Evolutionary conservation across 1,284 basidiomycete species (phyloP), one percentile per base, ranked within the genome.

Genomic region (Sanghuangporus baumii): DNA sequence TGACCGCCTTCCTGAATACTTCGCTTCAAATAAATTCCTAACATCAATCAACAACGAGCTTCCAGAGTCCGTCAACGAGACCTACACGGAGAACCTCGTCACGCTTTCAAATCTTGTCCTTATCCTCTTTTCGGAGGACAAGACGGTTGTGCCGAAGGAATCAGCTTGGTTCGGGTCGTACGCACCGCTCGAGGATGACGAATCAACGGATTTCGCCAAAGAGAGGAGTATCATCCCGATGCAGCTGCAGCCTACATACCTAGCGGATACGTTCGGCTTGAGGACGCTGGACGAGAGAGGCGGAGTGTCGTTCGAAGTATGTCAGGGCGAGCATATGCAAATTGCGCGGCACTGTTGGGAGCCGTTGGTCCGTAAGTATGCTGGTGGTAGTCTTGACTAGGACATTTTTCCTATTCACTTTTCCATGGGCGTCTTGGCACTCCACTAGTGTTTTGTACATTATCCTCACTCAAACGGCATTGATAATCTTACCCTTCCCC

Each of bases 181-280:
- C 68, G 78, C 74, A 8, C 69, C 76, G 0, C 70, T 77, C 5
- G 73, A 77, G 36, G 74, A 79, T 47, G 75, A 74, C 16, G 47
- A 18, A 12, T 50, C 61, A 38, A 38, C 60, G 55, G 59, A 8
- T 40, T 37, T n/a, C n/a, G 12, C 46, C 62, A 20, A 57, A 57
- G 62, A 74, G 68, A 74, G 74, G 69, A 71, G 73, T 0, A 81
- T 94, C 55, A 77, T 96, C 18, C 87, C 90, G 0, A 88, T 97
- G 82, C 79, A 80, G 20, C 71, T 74, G 58, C 94, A 96, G 68
- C 84, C 84, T 6, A 76, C 97, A 46, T 99, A 97, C 74, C 72
- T 71, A 1, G 83, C 94, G 58, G 93, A 99, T 73, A 94, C 93
- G 84, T 93, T 98, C 66, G 96, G 96, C 1, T 75, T 99, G 48